Evolutionary conservation across 495 filamentous ascomycete species (phyloP).

Genomic region (Rusavskia elegans): DNA sequence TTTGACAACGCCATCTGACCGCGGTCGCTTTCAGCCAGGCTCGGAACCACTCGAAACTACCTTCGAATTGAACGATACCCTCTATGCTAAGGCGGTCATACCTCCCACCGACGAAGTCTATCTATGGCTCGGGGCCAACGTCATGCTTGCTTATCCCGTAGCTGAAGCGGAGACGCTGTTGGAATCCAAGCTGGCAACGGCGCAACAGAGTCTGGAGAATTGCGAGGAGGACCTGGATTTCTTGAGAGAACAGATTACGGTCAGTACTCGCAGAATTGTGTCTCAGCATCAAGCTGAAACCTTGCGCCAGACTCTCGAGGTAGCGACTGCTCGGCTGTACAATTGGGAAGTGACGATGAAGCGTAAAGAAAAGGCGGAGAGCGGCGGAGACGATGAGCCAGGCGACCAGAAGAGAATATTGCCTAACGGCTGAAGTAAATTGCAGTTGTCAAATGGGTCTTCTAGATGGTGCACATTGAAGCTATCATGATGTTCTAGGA

Average conservation of each 20-base stretch:
- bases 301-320: slow-evolving; percentile 66
- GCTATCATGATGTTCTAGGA: no score
- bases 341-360: slow-evolving; percentile 96
- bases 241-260: slow-evolving; percentile 89
- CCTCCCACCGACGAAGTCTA: slow-evolving; percentile 83
- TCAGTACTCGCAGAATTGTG: slow-evolving; percentile 23
- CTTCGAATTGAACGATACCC: slow-evolving; percentile 91
- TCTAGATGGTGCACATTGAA: no score
- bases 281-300: slow-evolving; percentile 13
- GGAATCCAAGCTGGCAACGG: slow-evolving; percentile 59
- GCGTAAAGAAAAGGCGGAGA: slow-evolving; percentile 71
- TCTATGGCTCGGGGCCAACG: slow-evolving; percentile 93
- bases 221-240: slow-evolving; percentile 97
- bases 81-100: slow-evolving; percentile 77
- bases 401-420: background rate
- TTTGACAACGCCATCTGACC: background rate
- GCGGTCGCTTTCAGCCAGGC: slow-evolving; percentile 13
- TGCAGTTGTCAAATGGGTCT: no score
- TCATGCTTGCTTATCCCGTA: slow-evolving; percentile 91
- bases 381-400: slow-evolving; percentile 25
- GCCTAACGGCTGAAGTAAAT: slow-evolving; percentile 5
- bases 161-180: slow-evolving; percentile 72
- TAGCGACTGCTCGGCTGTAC: slow-evolving; percentile 91
- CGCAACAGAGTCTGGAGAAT: slow-evolving; percentile 59
- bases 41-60: slow-evolving; percentile 68